Evolutionary conservation across 1,284 basidiomycete species (phyloP), one percentile per base, ranked within the genome.

Genomic region (Mycena citricolor): DNA sequence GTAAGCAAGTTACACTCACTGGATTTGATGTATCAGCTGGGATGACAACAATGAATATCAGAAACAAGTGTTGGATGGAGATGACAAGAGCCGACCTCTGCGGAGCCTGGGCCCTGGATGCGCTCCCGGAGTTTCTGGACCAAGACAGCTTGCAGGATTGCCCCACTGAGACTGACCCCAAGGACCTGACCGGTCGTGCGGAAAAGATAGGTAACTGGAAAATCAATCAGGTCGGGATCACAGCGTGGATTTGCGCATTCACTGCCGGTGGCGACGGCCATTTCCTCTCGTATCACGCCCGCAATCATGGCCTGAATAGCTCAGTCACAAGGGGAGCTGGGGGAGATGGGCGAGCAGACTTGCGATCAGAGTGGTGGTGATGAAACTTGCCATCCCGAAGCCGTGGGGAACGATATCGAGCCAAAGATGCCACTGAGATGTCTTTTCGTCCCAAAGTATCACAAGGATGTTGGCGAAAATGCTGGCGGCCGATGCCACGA

Each of bases 121-220:
- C 82, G 75, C 52, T 75, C 67, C 41, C 77, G 77, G 46, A 94
- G 68, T 59, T 86, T 80, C 36, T 71, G 65, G 17, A 83, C 67
- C 32, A 94, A 73, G 23, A 92, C 73, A 4, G 79, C 78, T 66
- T 94, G 92, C 19, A 90, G 70, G 31, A 94, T 65, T 2, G 89
- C 86, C 23, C 89, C 89, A 51, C 86, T 85, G 33, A 94, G 68
- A 56, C 87, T 86, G 40, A 94, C 92, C 36, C 91, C 91, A 33
- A 94, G 75, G 16, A 93, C 92, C 68, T 94, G 92, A 12, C 92
- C 92, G 10, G 89, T 90, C 5, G 90, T 93, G 56, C 91, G 75
- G 70, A 92, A 93, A 38, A 94, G 71, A 67, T 94, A 94, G 19
- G 89, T 90, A 56, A 94, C 90, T 94, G 57, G 56, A 19, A 52